Evolutionary conservation across 2,329 filamentous ascomycete genomes (phyloP).

Genomic region (Hypocreales sp.): DNA sequence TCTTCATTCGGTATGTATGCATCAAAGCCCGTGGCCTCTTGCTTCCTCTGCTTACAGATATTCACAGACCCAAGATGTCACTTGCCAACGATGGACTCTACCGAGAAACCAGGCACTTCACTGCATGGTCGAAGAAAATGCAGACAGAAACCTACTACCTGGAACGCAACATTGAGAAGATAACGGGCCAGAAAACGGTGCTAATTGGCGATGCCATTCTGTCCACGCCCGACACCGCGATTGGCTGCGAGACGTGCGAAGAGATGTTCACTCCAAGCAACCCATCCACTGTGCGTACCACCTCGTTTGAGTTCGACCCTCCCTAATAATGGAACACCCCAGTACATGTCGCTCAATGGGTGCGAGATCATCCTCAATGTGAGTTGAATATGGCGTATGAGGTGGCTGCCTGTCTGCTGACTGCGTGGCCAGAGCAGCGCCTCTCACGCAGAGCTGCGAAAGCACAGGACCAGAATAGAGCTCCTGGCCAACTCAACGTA

Average conservation of each 20-base stretch:
- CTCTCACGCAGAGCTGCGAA: conserved; percentile 37
- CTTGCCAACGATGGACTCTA: conserved; percentile 3
- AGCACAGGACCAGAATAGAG: conserved; percentile 46
- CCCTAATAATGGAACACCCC: background rate
- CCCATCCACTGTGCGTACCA: background rate
- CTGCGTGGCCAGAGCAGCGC: too few species aligned
- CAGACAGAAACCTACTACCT: conserved; percentile 2
- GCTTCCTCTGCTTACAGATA: too few species aligned
- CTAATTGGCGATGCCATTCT: conserved; percentile 2
- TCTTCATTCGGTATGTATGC: conserved; percentile 1
- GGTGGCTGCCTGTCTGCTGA: too few species aligned
- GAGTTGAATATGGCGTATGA: too few species aligned
- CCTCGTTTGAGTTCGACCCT: too few species aligned
- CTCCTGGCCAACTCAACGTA: conserved; percentile 54
- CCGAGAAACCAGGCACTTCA: conserved; percentile 2
- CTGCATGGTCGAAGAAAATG: conserved; percentile 1
- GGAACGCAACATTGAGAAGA: background rate
- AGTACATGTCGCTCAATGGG: background rate
- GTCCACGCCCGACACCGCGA: background rate
- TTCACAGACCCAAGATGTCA: background rate
- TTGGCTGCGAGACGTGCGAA: conserved; percentile 1
- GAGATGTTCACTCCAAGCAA: background rate
- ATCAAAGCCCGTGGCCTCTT: too few species aligned
- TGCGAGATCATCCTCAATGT: background rate
- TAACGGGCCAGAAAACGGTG: background rate